Base-by-base conservation (phyloP, 2,329 filamentous ascomycete genomes). In the Trematosphaeria pertusa region DNA sequence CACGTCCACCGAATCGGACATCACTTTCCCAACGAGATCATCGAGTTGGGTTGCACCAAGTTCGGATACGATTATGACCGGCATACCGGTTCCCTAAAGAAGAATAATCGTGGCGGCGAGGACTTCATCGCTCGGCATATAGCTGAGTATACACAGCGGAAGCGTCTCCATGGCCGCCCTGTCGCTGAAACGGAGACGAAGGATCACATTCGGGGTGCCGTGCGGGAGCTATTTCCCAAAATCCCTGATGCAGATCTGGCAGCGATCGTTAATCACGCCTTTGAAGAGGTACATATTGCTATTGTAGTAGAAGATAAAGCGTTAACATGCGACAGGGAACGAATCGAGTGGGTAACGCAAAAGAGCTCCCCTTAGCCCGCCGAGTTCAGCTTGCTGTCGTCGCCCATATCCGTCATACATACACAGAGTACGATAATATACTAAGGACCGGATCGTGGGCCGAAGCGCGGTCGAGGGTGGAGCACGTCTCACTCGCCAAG, bases 1-100 rank as follows among this genome's bases (percentile, higher is more conserved):
- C 82, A 86, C 61, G 78, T 85, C 37, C 78, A 84, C 56, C 78
- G 83, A 31, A 78, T 86, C 51, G 84, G 84, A 12, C 82, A 84
- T 62, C 83, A 86, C 61, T 86, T 87, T 51, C 81, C 82, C 5
- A 78, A 78, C 47, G 72, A 78, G n/a, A 76, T 86, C 46, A 80
- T 87, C 30, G 77, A 79, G 33, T 73, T 79, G 47, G 81, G 81
- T 26, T 85, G 82, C 69, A 65, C 74, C 63, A 61, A 80, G 73
- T 63, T 84, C 64, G 69, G 63, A 2, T 71, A 71, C 28, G 45
- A 37, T 4, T 65, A 60, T 22, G 52, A 59, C 34, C 50, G 58
- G 28, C 44, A 39, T 12, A 37, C 47, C 5, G 60, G 64, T n/a
- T 51, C 66, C 14, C 52, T 50, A 5, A 64, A 65, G 37, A 46